Evolutionary conservation across 257 asterid genomes (phyloP).

Genomic region (Nicotiana knightiana): DNA sequence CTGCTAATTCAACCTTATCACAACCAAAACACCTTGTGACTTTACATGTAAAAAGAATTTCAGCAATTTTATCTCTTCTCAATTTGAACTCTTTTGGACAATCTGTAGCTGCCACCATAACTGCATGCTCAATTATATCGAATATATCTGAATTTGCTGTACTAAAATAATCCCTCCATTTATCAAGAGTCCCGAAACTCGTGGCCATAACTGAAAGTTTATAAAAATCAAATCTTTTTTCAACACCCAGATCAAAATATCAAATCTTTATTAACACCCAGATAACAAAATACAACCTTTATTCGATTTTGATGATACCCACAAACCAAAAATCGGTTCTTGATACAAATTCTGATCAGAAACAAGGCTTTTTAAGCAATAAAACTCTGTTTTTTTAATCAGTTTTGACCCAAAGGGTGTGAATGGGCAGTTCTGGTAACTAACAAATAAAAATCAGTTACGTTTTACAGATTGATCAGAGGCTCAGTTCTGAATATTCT

Average conservation of each 20-base stretch:
- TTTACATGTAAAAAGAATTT: constrained; percentile 72
- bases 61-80: constrained; percentile 87
- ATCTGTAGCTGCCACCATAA: constrained; percentile 78
- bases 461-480: constrained; percentile 25
- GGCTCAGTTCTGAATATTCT: background rate
- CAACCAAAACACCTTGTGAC: constrained; percentile 67
- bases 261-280: background rate
- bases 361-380: background rate
- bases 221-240: constrained; percentile 21
- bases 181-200: constrained; percentile 45
- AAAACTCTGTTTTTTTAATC: constrained; percentile 14
- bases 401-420: constrained; percentile 20
- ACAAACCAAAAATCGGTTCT: background rate
- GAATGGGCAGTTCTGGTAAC: background rate
- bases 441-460: constrained; percentile 18
- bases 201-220: constrained; percentile 45
- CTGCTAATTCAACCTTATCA: constrained; percentile 51
- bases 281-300: background rate
- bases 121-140: constrained; percentile 58
- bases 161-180: constrained; percentile 85
- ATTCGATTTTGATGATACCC: background rate
- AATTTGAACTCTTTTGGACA: constrained; percentile 66
- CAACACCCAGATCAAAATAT: constrained; percentile 14
- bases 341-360: constrained; percentile 9
- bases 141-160: constrained; percentile 72